These are phyloP conservation scores for Taxillus chinensis DNA, from an alignment of 164 flowering plant genomes.

Conservation along the genomic window DNA sequence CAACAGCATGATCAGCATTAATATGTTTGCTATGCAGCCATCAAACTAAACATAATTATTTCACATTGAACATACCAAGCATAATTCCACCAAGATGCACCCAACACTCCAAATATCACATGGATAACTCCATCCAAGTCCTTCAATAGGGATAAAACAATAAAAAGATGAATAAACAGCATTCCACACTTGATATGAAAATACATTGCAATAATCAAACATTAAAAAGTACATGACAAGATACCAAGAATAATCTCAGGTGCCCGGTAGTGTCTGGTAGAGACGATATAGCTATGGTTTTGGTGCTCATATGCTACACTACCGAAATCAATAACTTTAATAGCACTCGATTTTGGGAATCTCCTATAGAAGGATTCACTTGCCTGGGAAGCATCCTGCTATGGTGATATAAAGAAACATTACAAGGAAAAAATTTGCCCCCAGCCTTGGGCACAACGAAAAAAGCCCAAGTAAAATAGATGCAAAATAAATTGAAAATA, in stretches of 20 bases:
- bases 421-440: neutral
- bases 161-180: neutral
- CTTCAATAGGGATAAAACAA: neutral
- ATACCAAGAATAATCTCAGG: neutral
- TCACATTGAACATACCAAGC: neutral
- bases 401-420: neutral
- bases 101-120: conserved; percentile 3
- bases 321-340: neutral
- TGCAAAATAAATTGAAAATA: neutral
- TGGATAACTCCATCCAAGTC: neutral
- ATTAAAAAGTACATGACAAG: neutral
- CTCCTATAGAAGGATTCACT: neutral
- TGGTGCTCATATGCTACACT: neutral
- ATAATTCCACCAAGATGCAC: conserved; percentile 1
- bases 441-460: too few species aligned
- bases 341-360: neutral
- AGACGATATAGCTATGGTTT: neutral
- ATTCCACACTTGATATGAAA: too few species aligned
- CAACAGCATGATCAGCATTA: too few species aligned
- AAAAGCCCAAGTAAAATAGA: neutral
- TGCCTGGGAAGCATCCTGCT: too few species aligned
- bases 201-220: too few species aligned
- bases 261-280: neutral
- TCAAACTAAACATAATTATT: neutral
- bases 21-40: neutral